phyloP scores from a whole-genome alignment of 805 yeast genomes.

The Candida sonorensis region DNA sequence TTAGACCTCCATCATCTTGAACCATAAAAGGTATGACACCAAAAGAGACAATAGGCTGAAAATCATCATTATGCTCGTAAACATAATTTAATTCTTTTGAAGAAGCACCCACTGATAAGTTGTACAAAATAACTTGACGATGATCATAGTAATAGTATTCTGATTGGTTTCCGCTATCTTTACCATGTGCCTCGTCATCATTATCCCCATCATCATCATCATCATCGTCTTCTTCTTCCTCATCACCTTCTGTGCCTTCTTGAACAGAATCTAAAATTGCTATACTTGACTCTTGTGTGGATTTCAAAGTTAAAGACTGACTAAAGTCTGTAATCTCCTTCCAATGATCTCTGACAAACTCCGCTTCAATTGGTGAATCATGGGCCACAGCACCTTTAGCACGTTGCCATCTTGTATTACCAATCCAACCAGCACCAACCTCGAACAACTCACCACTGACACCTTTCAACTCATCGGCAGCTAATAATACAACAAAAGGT shows the following conservation, averaged over 20 bases:
- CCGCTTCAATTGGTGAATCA: slow-evolving; percentile 50
- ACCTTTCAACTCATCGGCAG: slow-evolving; percentile 59
- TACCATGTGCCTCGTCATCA: slow-evolving; percentile 37
- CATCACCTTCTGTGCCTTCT: slow-evolving; percentile 37
- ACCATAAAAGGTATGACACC: slow-evolving; percentile 85
- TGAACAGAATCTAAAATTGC: slow-evolving; percentile 64
- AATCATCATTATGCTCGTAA: slow-evolving; percentile 69
- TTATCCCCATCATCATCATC: slow-evolving; percentile 41
- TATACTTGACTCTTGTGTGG: slow-evolving; percentile 73
- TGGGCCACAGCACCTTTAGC: slow-evolving; percentile 74
- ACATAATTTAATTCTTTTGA: slow-evolving; percentile 69
- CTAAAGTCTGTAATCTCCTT: slow-evolving; percentile 58
- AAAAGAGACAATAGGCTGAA: slow-evolving; percentile 82
- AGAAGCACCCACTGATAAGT: slow-evolving; percentile 82
- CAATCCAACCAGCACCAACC: slow-evolving; percentile 96
- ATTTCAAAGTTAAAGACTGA: slow-evolving; percentile 44
- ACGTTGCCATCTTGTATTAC: slow-evolving; percentile 92
- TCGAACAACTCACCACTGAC: slow-evolving; percentile 81
- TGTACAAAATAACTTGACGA: slow-evolving; percentile 74
- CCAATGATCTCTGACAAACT: slow-evolving; percentile 66
- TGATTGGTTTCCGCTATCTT: slow-evolving; percentile 25
- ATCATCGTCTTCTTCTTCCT: slow-evolving; percentile 35
- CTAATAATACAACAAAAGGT: slow-evolving; percentile 74
- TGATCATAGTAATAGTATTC: slow-evolving; percentile 53
- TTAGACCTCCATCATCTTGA: slow-evolving; percentile 47